Evolutionary conservation across 768 basidiomycete species (phyloP).

Genomic region (Tulasnella calospora): DNA sequence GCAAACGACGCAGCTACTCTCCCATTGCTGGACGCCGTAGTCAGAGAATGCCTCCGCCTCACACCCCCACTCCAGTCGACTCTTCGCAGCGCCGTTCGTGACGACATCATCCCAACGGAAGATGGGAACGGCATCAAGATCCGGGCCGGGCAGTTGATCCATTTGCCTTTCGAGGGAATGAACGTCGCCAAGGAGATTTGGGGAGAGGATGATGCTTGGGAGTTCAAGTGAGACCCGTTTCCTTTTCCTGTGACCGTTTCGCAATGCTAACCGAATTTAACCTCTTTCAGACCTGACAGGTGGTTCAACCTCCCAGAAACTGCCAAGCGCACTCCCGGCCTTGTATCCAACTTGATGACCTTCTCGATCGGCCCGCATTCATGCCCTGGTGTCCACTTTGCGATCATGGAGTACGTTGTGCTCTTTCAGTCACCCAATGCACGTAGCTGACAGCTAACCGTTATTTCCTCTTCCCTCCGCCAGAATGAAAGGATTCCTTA

Average conservation of each 20-base stretch:
- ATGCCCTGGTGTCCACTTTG: slow-evolving; percentile 77
- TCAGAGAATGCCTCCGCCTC: slow-evolving; percentile 69
- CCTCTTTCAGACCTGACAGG: slow-evolving; percentile 59
- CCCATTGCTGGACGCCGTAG: slow-evolving; percentile 70
- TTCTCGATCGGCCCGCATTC: slow-evolving; percentile 81
- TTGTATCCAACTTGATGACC: slow-evolving; percentile 40
- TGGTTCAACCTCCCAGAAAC: slow-evolving; percentile 73
- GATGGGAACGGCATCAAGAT: slow-evolving; percentile 51
- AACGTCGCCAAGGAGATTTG: slow-evolving; percentile 73
- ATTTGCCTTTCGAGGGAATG: slow-evolving; percentile 74
- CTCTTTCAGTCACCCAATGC: background rate
- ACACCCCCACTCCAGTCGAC: slow-evolving; percentile 79
- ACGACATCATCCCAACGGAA: slow-evolving; percentile 71
- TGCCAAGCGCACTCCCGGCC: slow-evolving; percentile 61
- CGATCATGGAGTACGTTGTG: slow-evolving; percentile 55
- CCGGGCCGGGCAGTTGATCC: slow-evolving; percentile 66
- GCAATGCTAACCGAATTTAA: slow-evolving; percentile 17
- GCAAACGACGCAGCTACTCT: slow-evolving; percentile 48
- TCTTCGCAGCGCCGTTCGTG: slow-evolving; percentile 68
- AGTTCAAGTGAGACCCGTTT: slow-evolving; percentile 56
- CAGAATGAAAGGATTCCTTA: slow-evolving; percentile 62
- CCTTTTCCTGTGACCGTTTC: background rate
- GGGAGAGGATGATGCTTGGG: slow-evolving; percentile 78
- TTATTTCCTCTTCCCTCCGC: background rate
- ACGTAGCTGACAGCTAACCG: background rate